phyloP scores from a whole-genome alignment of 805 yeast genomes.

The Jamesozyma hellenica region DNA sequence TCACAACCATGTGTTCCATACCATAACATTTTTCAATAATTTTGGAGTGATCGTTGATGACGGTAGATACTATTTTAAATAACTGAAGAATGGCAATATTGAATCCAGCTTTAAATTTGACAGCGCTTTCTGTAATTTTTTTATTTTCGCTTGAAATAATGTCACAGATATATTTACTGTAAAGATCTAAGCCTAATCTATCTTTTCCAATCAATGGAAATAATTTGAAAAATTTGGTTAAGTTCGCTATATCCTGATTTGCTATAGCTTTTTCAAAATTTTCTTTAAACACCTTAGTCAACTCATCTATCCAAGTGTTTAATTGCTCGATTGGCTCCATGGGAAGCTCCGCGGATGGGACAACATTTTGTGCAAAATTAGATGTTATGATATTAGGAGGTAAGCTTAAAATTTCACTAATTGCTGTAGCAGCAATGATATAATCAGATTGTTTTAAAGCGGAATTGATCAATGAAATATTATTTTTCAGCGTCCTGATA shows the following conservation, averaged over 20 bases:
- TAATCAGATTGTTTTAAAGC: constrained; percentile 62
- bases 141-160: constrained; percentile 75
- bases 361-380: constrained; percentile 64
- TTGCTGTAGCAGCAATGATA: constrained; percentile 67
- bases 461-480: constrained; percentile 52
- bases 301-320: constrained; percentile 45
- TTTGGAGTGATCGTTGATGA: constrained; percentile 77
- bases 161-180: constrained; percentile 77
- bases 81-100: constrained; percentile 45
- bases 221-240: constrained; percentile 72
- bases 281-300: constrained; percentile 45
- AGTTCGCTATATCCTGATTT: constrained; percentile 50
- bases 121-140: constrained; percentile 47
- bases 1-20: constrained; percentile 45
- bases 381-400: constrained; percentile 53
- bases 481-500: constrained; percentile 55
- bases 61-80: constrained; percentile 75
- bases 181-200: constrained; percentile 62
- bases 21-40: constrained; percentile 72
- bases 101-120: constrained; percentile 21
- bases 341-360: constrained; percentile 80
- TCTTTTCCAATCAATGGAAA: constrained; percentile 79
- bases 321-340: constrained; percentile 59
- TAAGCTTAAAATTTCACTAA: constrained; percentile 41
- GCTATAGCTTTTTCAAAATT: constrained; percentile 67